Conservation (phyloP, 2,329 filamentous ascomycete species). For the Botrytis sinoallii region DNA sequence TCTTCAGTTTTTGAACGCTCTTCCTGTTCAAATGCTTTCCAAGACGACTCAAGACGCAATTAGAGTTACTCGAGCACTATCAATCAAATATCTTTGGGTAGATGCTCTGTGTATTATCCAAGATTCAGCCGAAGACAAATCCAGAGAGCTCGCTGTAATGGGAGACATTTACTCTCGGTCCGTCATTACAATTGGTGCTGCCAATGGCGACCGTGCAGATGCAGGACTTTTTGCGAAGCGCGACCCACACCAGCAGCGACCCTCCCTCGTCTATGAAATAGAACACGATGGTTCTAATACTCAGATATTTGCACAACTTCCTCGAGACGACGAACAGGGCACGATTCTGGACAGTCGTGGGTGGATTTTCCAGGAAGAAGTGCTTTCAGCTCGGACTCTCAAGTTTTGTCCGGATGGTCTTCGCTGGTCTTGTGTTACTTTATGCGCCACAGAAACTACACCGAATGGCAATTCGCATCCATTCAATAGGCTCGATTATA, state of each 20-base stretch:
- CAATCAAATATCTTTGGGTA: background rate
- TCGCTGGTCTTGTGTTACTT: background rate
- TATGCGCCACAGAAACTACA: background rate
- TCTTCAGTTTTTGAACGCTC: background rate
- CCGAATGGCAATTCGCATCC: background rate
- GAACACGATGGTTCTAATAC: background rate
- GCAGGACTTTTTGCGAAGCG: slow-evolving; percentile 28
- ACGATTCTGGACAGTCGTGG: background rate
- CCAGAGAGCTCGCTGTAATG: background rate
- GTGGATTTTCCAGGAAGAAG: background rate
- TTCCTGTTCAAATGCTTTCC: background rate
- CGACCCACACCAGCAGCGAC: background rate
- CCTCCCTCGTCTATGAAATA: background rate
- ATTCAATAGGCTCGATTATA: background rate
- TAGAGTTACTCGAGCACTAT: background rate
- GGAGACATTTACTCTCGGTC: background rate
- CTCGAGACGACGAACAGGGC: background rate
- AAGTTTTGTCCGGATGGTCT: background rate
- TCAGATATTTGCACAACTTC: background rate
- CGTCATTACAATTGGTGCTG: background rate
- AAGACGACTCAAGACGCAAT: background rate
- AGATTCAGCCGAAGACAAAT: background rate
- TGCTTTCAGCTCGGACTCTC: background rate
- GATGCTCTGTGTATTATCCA: background rate
- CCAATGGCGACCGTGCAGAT: background rate